Conservation (phyloP, 208 protist genomes). For the Leishmania braziliensis region DNA sequence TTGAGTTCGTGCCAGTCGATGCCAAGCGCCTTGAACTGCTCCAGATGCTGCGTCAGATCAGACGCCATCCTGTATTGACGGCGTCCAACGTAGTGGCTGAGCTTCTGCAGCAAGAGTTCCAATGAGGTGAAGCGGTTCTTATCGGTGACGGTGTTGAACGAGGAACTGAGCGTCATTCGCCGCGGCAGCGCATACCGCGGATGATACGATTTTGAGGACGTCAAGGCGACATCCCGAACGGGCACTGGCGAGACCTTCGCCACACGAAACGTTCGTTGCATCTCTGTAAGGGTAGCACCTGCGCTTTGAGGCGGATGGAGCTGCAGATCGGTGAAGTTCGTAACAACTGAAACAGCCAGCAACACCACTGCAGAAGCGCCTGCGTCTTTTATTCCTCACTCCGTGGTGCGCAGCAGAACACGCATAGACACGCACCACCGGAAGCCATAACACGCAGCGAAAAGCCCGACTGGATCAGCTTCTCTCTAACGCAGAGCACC, state of each 20-base stretch:
- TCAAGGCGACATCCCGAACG: slow-evolving; percentile 44
- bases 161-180: slow-evolving; percentile 65
- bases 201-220: slow-evolving; percentile 44
- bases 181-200: slow-evolving; percentile 62
- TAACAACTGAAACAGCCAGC: background rate
- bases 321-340: background rate
- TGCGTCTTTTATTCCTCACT: background rate
- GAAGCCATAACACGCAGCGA: background rate
- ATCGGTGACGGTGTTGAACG: slow-evolving; percentile 74
- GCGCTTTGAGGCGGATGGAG: background rate
- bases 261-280: slow-evolving; percentile 6
- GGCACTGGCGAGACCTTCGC: slow-evolving; percentile 57
- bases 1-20: slow-evolving; percentile 93
- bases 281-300: background rate
- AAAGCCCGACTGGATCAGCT: background rate
- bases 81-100: slow-evolving; percentile 80
- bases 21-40: slow-evolving; percentile 57
- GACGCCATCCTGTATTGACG: slow-evolving; percentile 86
- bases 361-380: background rate
- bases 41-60: slow-evolving; percentile 48
- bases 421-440: background rate
- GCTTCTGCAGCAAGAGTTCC: slow-evolving; percentile 64
- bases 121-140: slow-evolving; percentile 84
- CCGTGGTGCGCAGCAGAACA: too few species aligned
- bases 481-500: background rate